Conservation (phyloP, 2,329 filamentous ascomycete species). For the Alternaria alternata region DNA sequence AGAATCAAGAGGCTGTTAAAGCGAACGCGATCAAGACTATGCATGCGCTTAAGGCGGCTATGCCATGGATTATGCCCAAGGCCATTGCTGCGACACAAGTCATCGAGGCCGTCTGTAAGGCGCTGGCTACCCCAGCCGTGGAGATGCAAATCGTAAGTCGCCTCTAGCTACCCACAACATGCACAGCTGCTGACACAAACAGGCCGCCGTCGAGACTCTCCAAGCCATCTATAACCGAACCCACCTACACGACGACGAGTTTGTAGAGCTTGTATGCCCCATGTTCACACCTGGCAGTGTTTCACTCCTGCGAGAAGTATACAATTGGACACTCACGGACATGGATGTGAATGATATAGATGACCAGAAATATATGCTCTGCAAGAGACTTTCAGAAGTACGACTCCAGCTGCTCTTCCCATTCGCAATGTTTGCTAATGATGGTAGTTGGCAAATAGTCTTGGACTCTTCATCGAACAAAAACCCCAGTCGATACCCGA, state of each 20-base stretch:
- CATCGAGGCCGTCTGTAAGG: constrained; percentile 50
- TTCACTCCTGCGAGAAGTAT: constrained; percentile 74
- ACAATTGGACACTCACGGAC: constrained; percentile 81
- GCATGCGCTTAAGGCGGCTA: constrained; percentile 77
- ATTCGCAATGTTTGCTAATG: constrained; percentile 28
- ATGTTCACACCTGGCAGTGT: constrained; percentile 80
- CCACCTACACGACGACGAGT: constrained; percentile 79
- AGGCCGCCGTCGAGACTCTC: constrained; percentile 77
- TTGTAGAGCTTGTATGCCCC: constrained; percentile 77
- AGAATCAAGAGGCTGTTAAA: constrained; percentile 71
- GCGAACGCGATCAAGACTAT: constrained; percentile 78
- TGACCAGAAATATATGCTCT: constrained; percentile 88
- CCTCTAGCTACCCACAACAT: neutral
- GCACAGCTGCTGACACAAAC: constrained; percentile 25
- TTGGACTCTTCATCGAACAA: constrained; percentile 84
- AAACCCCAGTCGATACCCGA: constrained; percentile 73
- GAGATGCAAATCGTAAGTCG: constrained; percentile 47
- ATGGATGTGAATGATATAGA: constrained; percentile 83
- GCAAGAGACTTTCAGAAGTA: constrained; percentile 94
- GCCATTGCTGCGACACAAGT: constrained; percentile 69
- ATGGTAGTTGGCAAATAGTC: constrained; percentile 78
- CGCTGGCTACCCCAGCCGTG: constrained; percentile 48
- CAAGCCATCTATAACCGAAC: constrained; percentile 79
- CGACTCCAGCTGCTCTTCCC: neutral
- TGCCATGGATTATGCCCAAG: constrained; percentile 88